A percentile compares a stretch with the other conserved stretches of the same genome.
phyloP scores from a whole-genome alignment of 2,329 filamentous ascomycete species.

The Zasmidium cellare region DNA sequence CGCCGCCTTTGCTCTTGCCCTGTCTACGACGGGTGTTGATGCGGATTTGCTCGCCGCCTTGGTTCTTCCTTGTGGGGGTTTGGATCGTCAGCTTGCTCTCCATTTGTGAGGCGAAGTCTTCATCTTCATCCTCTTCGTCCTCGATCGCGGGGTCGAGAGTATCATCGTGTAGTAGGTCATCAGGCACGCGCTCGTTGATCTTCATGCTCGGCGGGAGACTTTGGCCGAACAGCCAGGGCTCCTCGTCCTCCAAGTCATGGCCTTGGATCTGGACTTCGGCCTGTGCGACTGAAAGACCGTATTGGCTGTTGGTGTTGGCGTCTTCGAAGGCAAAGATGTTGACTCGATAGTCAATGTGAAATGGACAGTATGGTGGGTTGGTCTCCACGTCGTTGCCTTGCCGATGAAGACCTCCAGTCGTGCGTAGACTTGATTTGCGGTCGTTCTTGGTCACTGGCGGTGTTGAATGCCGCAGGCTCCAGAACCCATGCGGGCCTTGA shows the following conservation, averaged over 20 bases:
- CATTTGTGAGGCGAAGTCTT: slow-evolving; percentile 24
- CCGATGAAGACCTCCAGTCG: background rate
- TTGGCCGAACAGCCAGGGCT: slow-evolving; percentile 34
- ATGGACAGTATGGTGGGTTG: slow-evolving; percentile 91
- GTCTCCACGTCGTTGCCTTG: slow-evolving; percentile 61
- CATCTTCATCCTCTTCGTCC: slow-evolving; percentile 18
- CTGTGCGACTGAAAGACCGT: slow-evolving; percentile 6
- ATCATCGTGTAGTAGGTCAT: slow-evolving; percentile 12
- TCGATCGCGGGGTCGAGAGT: slow-evolving; percentile 3
- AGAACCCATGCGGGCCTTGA: slow-evolving; percentile 38
- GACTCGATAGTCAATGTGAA: slow-evolving; percentile 87
- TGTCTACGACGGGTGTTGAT: slow-evolving; percentile 23
- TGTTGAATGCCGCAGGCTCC: slow-evolving; percentile 37
- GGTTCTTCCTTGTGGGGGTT: slow-evolving; percentile 12
- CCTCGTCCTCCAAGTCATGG: slow-evolving; percentile 21
- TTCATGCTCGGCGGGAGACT: slow-evolving; percentile 28
- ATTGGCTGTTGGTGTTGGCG: slow-evolving; percentile 16
- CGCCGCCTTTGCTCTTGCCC: slow-evolving; percentile 7
- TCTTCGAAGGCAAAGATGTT: slow-evolving; percentile 67
- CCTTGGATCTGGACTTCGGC: slow-evolving; percentile 23
- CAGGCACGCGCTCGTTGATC: slow-evolving; percentile 28
- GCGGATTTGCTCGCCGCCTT: slow-evolving; percentile 19
- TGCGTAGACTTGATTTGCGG: background rate
- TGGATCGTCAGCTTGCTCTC: slow-evolving; percentile 27
- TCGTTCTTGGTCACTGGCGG: slow-evolving; percentile 5